These are phyloP conservation scores for Umbilicus rupestris DNA, from an alignment of 164 flowering plant species.

Conservation along the genomic window DNA sequence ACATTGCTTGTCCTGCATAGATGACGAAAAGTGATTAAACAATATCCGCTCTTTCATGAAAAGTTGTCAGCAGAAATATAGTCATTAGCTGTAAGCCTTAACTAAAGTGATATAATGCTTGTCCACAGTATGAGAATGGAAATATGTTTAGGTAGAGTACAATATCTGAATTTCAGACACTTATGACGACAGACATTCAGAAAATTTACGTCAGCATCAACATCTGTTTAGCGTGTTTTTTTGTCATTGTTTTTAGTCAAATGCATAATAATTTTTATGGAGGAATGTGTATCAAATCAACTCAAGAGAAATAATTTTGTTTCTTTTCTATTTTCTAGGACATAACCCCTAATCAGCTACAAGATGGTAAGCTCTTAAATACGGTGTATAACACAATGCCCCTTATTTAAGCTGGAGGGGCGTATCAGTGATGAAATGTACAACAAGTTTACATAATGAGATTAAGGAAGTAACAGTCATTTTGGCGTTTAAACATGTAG, in stretches of 20 bases:
- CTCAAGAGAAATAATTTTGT: neutral
- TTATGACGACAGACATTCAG: neutral
- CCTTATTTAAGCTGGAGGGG: no score
- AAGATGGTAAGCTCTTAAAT: constrained; percentile 40
- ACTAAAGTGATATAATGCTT: no score
- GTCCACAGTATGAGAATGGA: no score
- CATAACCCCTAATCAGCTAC: constrained; percentile 78
- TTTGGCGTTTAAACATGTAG: constrained; percentile 24
- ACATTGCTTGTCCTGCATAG: no score
- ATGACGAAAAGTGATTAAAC: no score
- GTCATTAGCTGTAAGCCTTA: no score
- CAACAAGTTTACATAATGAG: neutral
- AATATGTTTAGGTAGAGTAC: no score
- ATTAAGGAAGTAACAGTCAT: neutral
- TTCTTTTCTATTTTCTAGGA: constrained; percentile 45
- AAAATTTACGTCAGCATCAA: neutral
- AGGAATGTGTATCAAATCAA: neutral
- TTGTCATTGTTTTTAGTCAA: neutral
- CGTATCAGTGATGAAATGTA: no score
- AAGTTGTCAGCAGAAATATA: no score
- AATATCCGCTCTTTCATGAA: no score
- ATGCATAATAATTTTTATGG: neutral
- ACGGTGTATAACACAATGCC: no score
- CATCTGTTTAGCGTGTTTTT: neutral
- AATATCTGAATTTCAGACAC: no score